These are phyloP conservation scores for Paraphoma sp. DNA, from an alignment of 2,329 filamentous ascomycete species.

Conservation along the genomic window DNA sequence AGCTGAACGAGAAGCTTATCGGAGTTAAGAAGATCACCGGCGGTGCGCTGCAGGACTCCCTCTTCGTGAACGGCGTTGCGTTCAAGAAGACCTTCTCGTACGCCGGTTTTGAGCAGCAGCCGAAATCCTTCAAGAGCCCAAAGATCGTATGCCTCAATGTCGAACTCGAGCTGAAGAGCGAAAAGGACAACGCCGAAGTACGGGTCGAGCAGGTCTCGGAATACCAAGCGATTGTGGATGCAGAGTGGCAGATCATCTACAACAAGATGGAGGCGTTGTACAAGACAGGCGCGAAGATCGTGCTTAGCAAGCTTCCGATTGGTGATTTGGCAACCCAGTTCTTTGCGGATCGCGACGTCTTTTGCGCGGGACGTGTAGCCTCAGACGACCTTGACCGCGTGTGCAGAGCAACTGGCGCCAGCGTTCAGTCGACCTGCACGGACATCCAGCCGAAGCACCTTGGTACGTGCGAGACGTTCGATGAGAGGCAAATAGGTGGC, in stretches of 20 bases:
- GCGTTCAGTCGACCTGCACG: constrained; percentile 93
- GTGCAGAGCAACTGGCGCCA: constrained; percentile 91
- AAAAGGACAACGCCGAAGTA: constrained; percentile 99
- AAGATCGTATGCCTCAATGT: constrained; percentile 98
- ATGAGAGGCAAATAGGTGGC: constrained; percentile 95
- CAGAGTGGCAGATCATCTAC: constrained; percentile 99
- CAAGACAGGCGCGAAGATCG: constrained; percentile 95
- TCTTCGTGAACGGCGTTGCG: constrained; percentile 96
- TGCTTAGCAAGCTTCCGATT: constrained; percentile 95
- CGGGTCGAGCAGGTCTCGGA: constrained; percentile 98
- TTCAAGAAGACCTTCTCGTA: constrained; percentile 99
- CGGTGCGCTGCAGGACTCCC: constrained; percentile 91
- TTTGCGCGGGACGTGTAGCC: constrained; percentile 93
- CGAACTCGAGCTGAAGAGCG: constrained; percentile 96
- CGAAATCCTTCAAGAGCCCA: constrained; percentile 90
- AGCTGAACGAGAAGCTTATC: constrained; percentile 97
- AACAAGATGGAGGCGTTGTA: constrained; percentile 97
- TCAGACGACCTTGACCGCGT: constrained; percentile 95
- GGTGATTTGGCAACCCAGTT: constrained; percentile 96
- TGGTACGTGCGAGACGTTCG: constrained; percentile 87
- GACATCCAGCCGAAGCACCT: constrained; percentile 90
- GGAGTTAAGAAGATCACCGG: constrained; percentile 98
- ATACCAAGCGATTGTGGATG: constrained; percentile 98
- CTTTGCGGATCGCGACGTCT: constrained; percentile 97
- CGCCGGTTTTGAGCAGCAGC: constrained; percentile 98